A percentile compares a stretch with the other conserved stretches of the same genome.
phyloP scores from a whole-genome alignment of 495 filamentous ascomycete genomes.

The Hypoxylon trugodes region DNA sequence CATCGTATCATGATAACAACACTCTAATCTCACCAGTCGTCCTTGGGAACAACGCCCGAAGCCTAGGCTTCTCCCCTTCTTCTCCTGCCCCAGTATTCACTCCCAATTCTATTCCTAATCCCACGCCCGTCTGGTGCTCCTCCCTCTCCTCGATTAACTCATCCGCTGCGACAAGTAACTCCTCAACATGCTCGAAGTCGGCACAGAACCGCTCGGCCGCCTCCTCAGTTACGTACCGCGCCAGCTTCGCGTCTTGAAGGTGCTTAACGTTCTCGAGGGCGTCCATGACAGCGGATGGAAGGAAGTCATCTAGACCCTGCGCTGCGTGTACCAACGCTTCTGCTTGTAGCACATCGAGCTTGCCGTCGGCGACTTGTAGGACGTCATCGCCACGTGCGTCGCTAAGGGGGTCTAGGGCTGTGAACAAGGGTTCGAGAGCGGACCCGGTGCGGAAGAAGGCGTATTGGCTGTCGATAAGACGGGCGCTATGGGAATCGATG shows the following conservation, averaged over 20 bases:
- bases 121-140: conserved; percentile 44
- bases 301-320: conserved; percentile 86
- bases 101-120: conserved; percentile 11
- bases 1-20: conserved; percentile 64
- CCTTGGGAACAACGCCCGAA: conserved; percentile 78
- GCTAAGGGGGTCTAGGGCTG: conserved; percentile 57
- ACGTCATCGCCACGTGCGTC: conserved; percentile 50
- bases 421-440: conserved; percentile 74
- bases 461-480: conserved; percentile 68
- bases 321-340: conserved; percentile 68
- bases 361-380: conserved; percentile 41
- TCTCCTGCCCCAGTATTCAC: no score
- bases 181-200: conserved; percentile 91
- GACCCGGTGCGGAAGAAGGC: conserved; percentile 76
- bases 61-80: conserved; percentile 52
- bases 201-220: conserved; percentile 87
- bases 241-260: conserved; percentile 73
- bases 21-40: conserved; percentile 88
- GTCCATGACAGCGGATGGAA: conserved; percentile 93
- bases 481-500: conserved; percentile 50
- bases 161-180: conserved; percentile 56
- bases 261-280: conserved; percentile 80
- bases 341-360: conserved; percentile 66
- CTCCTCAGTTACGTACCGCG: conserved; percentile 78
- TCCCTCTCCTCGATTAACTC: conserved; percentile 52